Conservation (phyloP, 2,329 filamentous ascomycete genomes). For the Trichoderma sp. region DNA sequence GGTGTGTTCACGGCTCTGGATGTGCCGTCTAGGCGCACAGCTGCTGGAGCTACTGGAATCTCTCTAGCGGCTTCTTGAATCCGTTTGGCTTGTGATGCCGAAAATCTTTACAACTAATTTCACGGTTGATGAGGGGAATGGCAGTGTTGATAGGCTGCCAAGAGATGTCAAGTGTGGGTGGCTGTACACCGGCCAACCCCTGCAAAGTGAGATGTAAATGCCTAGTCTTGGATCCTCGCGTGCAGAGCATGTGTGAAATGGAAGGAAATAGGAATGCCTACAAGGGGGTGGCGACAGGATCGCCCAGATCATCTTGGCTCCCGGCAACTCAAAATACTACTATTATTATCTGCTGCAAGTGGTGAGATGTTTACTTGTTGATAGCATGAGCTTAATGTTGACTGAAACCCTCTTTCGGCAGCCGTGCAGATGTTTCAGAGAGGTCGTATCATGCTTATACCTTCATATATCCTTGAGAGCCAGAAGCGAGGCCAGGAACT, state of each 20-base stretch:
- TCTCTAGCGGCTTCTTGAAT: not conserved
- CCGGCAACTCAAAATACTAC: not conserved
- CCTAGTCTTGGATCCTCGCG: not conserved
- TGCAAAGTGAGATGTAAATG: not conserved
- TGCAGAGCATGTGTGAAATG: not conserved
- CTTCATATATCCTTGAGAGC: not conserved
- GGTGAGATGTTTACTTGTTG: not conserved
- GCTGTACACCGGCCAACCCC: conserved; percentile 1
- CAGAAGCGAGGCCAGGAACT: not conserved
- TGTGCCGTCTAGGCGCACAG: conserved; percentile 10
- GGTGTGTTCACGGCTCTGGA: conserved; percentile 2
- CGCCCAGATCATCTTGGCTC: not conserved
- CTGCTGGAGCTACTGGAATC: not conserved
- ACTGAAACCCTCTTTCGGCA: not conserved
- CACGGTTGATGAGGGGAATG: not conserved
- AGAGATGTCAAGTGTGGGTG: not conserved
- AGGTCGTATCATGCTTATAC: not conserved
- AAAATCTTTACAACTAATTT: not conserved
- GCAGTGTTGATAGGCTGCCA: not conserved
- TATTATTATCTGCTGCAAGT: not conserved
- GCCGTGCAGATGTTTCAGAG: not conserved
- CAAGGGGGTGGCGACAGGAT: not conserved
- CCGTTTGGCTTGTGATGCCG: conserved; percentile 25
- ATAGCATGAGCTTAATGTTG: not conserved
- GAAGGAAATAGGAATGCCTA: not conserved